Conservation (phyloP, 176 grass and related monocot species). For the Puya raimondii region DNA sequence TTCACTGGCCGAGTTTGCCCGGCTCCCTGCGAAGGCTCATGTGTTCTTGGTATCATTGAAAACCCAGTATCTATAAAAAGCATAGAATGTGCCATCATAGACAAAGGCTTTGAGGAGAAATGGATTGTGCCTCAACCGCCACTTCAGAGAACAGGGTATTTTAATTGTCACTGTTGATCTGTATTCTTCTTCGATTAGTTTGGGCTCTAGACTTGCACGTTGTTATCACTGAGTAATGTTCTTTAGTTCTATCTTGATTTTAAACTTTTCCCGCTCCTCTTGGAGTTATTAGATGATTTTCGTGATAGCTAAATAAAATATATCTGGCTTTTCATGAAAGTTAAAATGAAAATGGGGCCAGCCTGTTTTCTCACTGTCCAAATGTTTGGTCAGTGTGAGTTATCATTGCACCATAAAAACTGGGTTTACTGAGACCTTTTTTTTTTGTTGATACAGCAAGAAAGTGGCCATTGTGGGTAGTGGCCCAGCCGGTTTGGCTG, state of each 20-base stretch:
- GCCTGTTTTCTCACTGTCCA: neutral
- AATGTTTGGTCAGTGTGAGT: neutral
- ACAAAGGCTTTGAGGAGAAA: constrained; percentile 93
- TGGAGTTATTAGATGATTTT: neutral
- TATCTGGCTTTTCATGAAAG: neutral
- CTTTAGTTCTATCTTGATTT: neutral
- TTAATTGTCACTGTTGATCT: constrained; percentile 9
- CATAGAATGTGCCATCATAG: constrained; percentile 96
- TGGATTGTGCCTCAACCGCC: constrained; percentile 96
- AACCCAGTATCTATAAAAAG: constrained; percentile 98
- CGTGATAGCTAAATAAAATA: neutral
- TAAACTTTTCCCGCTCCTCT: too few relatives aligned
- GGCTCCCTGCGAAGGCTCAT: constrained; percentile 95
- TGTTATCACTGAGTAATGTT: neutral
- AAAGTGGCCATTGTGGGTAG: constrained; percentile 91
- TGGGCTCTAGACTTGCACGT: neutral
- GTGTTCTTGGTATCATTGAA: constrained; percentile 96
- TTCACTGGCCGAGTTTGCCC: constrained; percentile 98
- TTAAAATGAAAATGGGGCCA: neutral
- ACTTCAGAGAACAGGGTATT: constrained; percentile 86
- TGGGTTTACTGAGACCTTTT: neutral
- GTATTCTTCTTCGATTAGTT: neutral
- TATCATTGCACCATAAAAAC: neutral
- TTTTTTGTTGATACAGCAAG: constrained; percentile 47
- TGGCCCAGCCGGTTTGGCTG: constrained; percentile 83